Evolutionary conservation across 2,329 filamentous ascomycete genomes (phyloP), one percentile per base, ranked within the genome.

Genomic region (Elsinoe necatrix): DNA sequence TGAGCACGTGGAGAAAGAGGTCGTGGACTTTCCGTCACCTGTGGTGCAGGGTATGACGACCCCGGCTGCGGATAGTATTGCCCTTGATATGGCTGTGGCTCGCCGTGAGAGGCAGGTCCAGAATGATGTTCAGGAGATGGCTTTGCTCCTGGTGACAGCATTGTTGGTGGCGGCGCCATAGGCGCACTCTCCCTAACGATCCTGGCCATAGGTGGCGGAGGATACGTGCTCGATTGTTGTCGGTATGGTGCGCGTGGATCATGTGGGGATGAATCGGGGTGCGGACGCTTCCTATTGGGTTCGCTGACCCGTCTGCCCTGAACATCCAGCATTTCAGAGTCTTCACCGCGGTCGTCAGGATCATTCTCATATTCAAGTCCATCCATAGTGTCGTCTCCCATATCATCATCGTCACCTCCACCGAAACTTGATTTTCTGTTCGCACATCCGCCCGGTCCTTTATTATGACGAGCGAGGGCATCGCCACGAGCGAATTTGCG

Each of bases 401-500:
- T 73, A 18, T 74, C 72, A 25, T 68, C 70, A 60, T 73, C 71
- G 39, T 93, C 87, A 55, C 91, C 89, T 34, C 86, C 84, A 25
- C 82, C 86, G 69, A 90, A 95, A 68, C 91, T 96, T 37, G 89
- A 85, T 62, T 93, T 81, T 57, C 93, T 83, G 57, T 93, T 93
- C 11, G 95, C 93, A 72, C 93, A 98, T 48, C 93, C 93, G 55
- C 93, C 93, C 55, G 91, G 87, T 31, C 93, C 93, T 72, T 97
- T 97, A 68, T 89, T 95, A 69, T 98, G 93, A 59, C 93, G 83
- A 43, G 93, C 93, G 55, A 98, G 75, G 23, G 93, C 93, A 76
- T 98, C 93, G 11, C 93, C 93, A 62, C 93, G 85, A 43, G 93
- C 93, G 73, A 98, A 98, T 63, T 91, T 89, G 60, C 93, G 83